These are phyloP conservation scores for Hyphodiscus sp. DNA, from an alignment of 2,329 filamentous ascomycete species.

Conservation along the genomic window DNA sequence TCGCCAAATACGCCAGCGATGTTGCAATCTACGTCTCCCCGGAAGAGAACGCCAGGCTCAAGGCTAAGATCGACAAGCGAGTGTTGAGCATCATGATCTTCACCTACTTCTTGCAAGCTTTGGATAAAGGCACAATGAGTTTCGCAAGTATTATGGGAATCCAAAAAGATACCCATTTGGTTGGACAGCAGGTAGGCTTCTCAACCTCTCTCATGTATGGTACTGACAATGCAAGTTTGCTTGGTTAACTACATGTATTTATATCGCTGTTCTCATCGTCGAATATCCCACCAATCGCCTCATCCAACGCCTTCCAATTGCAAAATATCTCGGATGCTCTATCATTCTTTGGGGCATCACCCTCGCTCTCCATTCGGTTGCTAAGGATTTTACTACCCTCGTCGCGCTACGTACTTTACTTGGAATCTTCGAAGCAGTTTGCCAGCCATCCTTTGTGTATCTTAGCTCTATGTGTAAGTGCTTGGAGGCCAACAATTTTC, in stretches of 20 bases:
- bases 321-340: constrained; percentile 30
- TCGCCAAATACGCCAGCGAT: constrained; percentile 60
- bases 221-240: constrained; percentile 12
- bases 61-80: constrained; percentile 58
- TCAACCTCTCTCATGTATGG: constrained; percentile 31
- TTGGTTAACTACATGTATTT: constrained; percentile 26
- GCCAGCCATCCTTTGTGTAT: constrained; percentile 61
- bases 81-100: constrained; percentile 65
- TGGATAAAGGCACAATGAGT: constrained; percentile 28
- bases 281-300: constrained; percentile 35
- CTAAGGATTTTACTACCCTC: constrained; percentile 52
- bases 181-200: constrained; percentile 62
- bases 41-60: constrained; percentile 55
- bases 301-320: constrained; percentile 32
- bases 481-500: too few relatives aligned
- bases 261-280: constrained; percentile 26
- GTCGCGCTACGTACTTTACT: constrained; percentile 60
- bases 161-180: constrained; percentile 16
- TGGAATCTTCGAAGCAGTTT: constrained; percentile 60
- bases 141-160: constrained; percentile 28
- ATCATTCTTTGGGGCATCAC: constrained; percentile 47
- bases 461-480: constrained; percentile 51
- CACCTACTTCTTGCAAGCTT: constrained; percentile 40
- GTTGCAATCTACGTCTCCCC: constrained; percentile 49
- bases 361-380: constrained; percentile 55